These are phyloP conservation scores for Sicyos baderoa DNA, from an alignment of 306 rosid species.

Conservation along the genomic window DNA sequence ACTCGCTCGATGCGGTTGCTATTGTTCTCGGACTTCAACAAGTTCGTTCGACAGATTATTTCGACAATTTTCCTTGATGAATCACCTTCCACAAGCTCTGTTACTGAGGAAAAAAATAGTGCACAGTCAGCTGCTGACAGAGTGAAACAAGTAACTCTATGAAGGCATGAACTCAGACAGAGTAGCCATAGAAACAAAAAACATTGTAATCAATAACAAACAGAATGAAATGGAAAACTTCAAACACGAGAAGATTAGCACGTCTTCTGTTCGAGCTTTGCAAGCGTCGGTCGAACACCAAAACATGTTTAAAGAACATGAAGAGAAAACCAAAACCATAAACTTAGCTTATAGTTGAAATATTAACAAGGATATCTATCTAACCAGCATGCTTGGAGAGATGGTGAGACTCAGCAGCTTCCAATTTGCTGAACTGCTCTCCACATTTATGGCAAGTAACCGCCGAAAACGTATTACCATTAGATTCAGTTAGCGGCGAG, in stretches of 20 bases:
- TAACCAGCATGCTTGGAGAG: slow-evolving; percentile 87
- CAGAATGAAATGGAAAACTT: background rate
- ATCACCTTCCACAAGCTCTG: slow-evolving; percentile 88
- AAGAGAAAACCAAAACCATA: background rate
- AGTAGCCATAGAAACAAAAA: background rate
- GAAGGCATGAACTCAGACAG: background rate
- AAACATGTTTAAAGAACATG: background rate
- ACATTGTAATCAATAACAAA: background rate
- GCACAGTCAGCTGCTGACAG: slow-evolving; percentile 12
- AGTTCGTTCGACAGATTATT: slow-evolving; percentile 79
- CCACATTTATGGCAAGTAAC: slow-evolving; percentile 83
- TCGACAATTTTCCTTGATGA: slow-evolving; percentile 89
- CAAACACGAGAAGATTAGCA: background rate
- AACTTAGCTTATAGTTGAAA: background rate
- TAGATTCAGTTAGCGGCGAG: slow-evolving; percentile 40
- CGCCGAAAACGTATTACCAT: slow-evolving; percentile 31
- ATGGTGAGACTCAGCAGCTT: slow-evolving; percentile 84
- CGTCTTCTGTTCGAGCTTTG: background rate
- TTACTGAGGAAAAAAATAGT: slow-evolving; percentile 37
- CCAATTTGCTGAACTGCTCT: slow-evolving; percentile 72
- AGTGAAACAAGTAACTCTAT: slow-evolving; percentile 1
- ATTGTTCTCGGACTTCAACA: slow-evolving; percentile 66
- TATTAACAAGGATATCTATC: background rate
- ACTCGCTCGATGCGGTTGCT: slow-evolving; percentile 72
- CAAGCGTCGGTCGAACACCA: background rate